Evolutionary conservation across 2,329 filamentous ascomycete genomes (phyloP), one percentile per base, ranked within the genome.

Genomic region (Penicillium sp.): DNA sequence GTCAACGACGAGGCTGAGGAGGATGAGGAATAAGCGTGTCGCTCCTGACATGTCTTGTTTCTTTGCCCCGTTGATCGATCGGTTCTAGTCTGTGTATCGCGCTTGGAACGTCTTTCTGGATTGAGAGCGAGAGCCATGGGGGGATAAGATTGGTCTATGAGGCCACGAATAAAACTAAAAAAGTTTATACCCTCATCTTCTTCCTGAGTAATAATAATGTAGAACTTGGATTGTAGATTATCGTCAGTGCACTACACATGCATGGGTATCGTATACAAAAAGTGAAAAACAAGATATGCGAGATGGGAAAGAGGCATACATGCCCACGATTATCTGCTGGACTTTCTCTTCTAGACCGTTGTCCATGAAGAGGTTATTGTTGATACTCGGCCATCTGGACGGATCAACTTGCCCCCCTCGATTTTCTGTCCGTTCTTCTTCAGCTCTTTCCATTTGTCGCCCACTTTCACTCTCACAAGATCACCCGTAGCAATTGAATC

Each of bases 1-100:
- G 93, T 97, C 75, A 94, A 96, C 81, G 94, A 99, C 78, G 93
- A 92, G 78, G 92, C 85, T 71, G 94, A 97, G 69, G 94, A 99
- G 76, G 94, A 99, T 77, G 94, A 99, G 76, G 94, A 99, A 80
- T 99, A 97, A 85, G 87, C 71, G 28, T 70, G 56, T 56, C 61
- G 50, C 50, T 56, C 50, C 26, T 43, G 49, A 46, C 49, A 60
- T 53, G 51, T 52, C 19, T 40, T 36, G 22, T 48, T 49, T 47
- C 51, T 54, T 53, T 58, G 37, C 38, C 33, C 41, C 43, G 53
- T 57, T 50, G 45, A 57, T 48, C 58, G 53, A 58, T 61, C 56
- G 44, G 53, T 44, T 54, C 48, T 56, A 33, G 53, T 56, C 43
- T 56, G 60, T 44, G 53, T 41, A 10, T 54, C 47, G 49, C 47